Evolutionary conservation across 1,139 yeast species (phyloP).

Genomic region (Blastobotrys malaysiensis): DNA sequence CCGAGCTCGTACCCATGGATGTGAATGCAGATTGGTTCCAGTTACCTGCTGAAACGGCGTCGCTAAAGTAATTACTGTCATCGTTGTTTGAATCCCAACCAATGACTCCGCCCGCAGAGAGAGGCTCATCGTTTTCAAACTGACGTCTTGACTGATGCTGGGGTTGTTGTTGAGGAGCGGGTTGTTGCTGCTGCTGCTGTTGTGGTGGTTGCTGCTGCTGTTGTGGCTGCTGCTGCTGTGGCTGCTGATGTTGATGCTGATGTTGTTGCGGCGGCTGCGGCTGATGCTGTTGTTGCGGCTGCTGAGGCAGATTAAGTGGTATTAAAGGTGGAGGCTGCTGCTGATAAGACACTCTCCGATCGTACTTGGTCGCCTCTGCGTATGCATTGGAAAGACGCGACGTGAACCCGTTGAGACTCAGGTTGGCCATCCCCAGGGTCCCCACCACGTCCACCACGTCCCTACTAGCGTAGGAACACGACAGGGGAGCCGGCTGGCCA

Average conservation of each 20-base stretch:
- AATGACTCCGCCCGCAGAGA: not conserved
- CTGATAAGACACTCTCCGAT: not conserved
- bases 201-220: not conserved
- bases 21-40: not conserved
- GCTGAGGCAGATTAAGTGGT: not conserved
- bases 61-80: not conserved
- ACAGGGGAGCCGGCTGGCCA: not conserved
- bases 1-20: not conserved
- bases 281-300: not conserved
- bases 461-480: not conserved
- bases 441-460: not conserved
- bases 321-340: conserved; percentile 7
- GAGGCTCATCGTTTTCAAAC: not conserved
- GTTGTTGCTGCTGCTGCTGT: not conserved
- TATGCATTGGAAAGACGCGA: not conserved
- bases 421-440: not conserved
- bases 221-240: not conserved
- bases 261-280: conserved; percentile 6
- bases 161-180: conserved; percentile 2
- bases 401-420: not conserved
- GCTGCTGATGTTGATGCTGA: conserved; percentile 7
- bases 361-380: not conserved
- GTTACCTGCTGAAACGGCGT: not conserved
- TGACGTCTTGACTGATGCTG: not conserved
- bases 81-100: not conserved